Conservation (phyloP, 208 protist genomes). For the Porcisia hertigi region DNA sequence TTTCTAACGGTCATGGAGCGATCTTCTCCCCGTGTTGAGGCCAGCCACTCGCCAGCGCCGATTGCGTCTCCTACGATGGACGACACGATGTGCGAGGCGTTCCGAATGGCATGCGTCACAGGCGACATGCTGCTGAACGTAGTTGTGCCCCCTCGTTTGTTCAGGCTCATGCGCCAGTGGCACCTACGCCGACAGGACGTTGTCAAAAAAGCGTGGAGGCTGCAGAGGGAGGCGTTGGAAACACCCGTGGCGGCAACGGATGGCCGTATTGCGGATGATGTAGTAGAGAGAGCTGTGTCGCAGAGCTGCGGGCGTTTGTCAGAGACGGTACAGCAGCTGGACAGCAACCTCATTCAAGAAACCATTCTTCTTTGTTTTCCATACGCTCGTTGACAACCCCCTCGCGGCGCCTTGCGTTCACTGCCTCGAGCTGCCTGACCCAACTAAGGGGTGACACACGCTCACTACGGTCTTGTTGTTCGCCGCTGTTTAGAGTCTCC, state of each 20-base stretch:
- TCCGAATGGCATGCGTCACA: conserved; percentile 55
- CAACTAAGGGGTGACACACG: neutral
- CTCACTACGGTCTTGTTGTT: neutral
- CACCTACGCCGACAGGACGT: conserved; percentile 66
- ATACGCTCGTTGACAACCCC: conserved; percentile 36
- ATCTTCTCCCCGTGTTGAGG: neutral
- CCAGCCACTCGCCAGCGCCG: neutral
- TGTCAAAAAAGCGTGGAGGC: conserved; percentile 30
- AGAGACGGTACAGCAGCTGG: conserved; percentile 45
- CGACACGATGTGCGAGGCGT: conserved; percentile 68
- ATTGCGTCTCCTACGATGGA: conserved; percentile 45
- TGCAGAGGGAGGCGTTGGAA: conserved; percentile 7
- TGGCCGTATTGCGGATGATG: conserved; percentile 1
- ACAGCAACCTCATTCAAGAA: conserved; percentile 62
- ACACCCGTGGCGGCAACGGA: neutral
- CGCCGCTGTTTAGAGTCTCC: neutral
- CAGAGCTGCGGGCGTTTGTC: conserved; percentile 34
- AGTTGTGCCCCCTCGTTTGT: conserved; percentile 63
- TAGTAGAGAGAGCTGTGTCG: conserved; percentile 14
- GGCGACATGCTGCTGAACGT: conserved; percentile 74
- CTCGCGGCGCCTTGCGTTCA: neutral
- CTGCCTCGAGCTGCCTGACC: neutral
- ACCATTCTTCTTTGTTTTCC: conserved; percentile 83
- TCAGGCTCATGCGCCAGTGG: conserved; percentile 82
- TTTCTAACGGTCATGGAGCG: conserved; percentile 58